These are phyloP conservation scores for rapeseed (Brassica napus) DNA, from an alignment of 345 rosid genomes.

Conservation along the genomic window DNA sequence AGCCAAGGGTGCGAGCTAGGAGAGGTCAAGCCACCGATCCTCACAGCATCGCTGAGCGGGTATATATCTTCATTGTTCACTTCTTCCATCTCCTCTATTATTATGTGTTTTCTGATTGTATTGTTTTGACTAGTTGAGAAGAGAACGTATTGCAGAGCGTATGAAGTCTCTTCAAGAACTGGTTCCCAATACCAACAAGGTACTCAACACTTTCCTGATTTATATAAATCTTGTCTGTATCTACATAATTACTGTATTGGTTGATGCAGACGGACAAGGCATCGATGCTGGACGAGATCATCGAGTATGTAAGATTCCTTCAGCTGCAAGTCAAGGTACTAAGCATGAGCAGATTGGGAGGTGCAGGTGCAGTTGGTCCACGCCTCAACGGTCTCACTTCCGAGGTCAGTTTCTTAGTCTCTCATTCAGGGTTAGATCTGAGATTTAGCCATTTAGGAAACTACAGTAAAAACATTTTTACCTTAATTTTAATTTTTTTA, in stretches of 20 bases:
- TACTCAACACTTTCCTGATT: not conserved
- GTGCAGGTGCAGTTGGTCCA: constrained; percentile 87
- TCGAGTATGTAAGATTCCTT: constrained; percentile 96
- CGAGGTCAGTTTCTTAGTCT: constrained; percentile 52
- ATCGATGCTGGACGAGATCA: constrained; percentile 98
- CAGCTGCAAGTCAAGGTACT: constrained; percentile 99
- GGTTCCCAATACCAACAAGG: constrained; percentile 76
- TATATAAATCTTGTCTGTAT: constrained; percentile 1
- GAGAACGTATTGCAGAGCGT: constrained; percentile 96
- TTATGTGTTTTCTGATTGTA: constrained; percentile 11
- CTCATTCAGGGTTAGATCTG: not conserved
- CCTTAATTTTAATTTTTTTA: no score
- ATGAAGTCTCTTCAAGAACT: constrained; percentile 98
- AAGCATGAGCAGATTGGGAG: constrained; percentile 96
- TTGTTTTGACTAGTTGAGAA: constrained; percentile 61
- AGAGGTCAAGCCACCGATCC: constrained; percentile 99
- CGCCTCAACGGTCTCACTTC: constrained; percentile 77
- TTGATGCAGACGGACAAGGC: constrained; percentile 89
- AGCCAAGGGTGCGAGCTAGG: constrained; percentile 84
- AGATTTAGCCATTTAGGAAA: not conserved
- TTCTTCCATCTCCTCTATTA: not conserved
- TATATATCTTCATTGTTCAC: constrained; percentile 26
- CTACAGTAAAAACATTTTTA: not conserved
- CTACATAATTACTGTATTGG: not conserved
- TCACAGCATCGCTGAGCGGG: constrained; percentile 98